Percentiles rank a stretch among this genome's conserved stretches.
These are phyloP conservation scores for Lachancea cidri DNA, from an alignment of 805 yeast species.

Conservation along the genomic window DNA sequence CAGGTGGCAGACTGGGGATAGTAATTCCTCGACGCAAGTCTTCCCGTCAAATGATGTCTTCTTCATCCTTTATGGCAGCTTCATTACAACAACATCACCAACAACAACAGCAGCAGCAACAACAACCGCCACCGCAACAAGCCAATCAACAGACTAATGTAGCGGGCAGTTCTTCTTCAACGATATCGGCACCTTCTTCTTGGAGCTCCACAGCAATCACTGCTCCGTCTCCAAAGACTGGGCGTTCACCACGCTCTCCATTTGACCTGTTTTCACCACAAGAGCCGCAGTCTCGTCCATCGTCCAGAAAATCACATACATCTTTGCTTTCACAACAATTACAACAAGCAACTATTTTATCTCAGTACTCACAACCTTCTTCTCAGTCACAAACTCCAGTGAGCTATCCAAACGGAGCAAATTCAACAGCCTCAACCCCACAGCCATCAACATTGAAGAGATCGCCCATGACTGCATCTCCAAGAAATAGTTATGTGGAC, in stretches of 20 bases:
- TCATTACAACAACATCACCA: conserved; percentile 27
- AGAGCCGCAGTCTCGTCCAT: conserved; percentile 15
- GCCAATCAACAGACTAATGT: conserved; percentile 2
- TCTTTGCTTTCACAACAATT: conserved; percentile 33
- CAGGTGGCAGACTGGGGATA: conserved; percentile 24
- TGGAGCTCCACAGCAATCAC: conserved; percentile 14
- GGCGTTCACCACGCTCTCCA: conserved; percentile 18
- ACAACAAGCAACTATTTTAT: conserved; percentile 19
- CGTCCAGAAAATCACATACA: conserved; percentile 25
- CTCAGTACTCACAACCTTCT: conserved; percentile 7
- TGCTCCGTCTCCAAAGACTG: conserved; percentile 15
- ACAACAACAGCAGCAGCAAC: conserved; percentile 14
- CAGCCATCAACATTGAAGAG: conserved; percentile 8
- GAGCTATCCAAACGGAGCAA: conserved; percentile 1
- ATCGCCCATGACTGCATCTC: conserved; percentile 17
- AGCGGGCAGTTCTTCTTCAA: conserved; percentile 11
- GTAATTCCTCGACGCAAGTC: conserved; percentile 28
- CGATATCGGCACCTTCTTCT: conserved; percentile 16
- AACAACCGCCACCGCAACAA: conserved; percentile 12
- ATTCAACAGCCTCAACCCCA: conserved; percentile 5
- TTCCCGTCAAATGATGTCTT: conserved; percentile 23
- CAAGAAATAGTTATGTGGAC: conserved; percentile 24
- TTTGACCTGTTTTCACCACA: conserved; percentile 17
- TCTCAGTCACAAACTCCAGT: conserved; percentile 8
- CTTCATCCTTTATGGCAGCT: conserved; percentile 28